Evolutionary conservation across 2,329 filamentous ascomycete genomes (phyloP).

Genomic region (Gnomoniopsis smithogilvyi): DNA sequence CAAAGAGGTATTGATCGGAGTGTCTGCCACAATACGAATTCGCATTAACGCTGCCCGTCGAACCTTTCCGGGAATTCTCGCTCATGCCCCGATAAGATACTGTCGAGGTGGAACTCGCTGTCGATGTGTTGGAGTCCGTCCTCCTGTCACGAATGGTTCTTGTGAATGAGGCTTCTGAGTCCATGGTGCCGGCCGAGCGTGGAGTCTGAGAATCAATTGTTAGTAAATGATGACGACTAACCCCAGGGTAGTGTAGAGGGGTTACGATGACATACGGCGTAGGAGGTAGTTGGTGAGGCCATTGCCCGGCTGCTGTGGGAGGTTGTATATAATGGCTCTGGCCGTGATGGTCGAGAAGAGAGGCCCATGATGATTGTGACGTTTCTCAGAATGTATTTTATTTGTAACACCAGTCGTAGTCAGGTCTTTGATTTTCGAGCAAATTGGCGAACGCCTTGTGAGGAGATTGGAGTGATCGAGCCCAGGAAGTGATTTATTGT

Average conservation of each 20-base stretch:
- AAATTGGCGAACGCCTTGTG: no score
- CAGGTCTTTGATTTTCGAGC: no score
- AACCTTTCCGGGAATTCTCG: not conserved
- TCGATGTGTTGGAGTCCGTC: not conserved
- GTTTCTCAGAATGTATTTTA: no score
- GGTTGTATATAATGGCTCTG: conserved; percentile 16
- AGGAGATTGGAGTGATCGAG: no score
- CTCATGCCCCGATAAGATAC: not conserved
- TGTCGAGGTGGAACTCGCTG: not conserved
- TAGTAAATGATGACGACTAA: not conserved
- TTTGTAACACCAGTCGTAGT: no score
- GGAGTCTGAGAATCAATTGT: conserved; percentile 1
- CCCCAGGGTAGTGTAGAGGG: not conserved
- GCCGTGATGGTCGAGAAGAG: conserved; percentile 15
- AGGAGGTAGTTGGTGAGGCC: conserved; percentile 14
- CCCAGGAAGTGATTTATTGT: no score
- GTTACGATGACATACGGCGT: conserved; percentile 10
- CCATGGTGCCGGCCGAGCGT: not conserved
- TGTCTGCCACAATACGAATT: conserved; percentile 54
- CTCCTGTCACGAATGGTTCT: not conserved
- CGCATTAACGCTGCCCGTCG: conserved; percentile 15
- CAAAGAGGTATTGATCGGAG: conserved; percentile 50
- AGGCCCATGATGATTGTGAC: conserved; percentile 7
- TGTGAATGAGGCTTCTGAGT: not conserved
- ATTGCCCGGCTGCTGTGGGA: not conserved